phyloP scores from a whole-genome alignment of 306 rosid genomes.

The Cicer cuneatum region DNA sequence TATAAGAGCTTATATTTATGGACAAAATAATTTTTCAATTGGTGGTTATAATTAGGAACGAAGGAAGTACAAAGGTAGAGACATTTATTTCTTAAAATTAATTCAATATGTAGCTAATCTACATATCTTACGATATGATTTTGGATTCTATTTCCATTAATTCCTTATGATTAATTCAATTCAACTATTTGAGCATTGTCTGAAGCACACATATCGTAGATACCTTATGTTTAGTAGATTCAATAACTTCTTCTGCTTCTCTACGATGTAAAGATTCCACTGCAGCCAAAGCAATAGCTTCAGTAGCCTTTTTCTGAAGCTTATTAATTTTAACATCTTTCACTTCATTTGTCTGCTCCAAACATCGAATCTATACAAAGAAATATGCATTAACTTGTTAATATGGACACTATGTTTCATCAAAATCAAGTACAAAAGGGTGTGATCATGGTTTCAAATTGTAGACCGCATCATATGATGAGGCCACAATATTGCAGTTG shows the following conservation, averaged over 20 bases:
- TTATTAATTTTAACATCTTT: slow-evolving; percentile 63
- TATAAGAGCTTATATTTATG: too few species aligned
- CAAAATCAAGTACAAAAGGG: neutral
- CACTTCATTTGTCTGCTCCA: slow-evolving; percentile 59
- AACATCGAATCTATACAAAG: slow-evolving; percentile 60
- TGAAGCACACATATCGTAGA: slow-evolving; percentile 9
- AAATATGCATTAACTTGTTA: slow-evolving; percentile 30
- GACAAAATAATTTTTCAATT: too few species aligned
- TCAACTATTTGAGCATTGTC: neutral
- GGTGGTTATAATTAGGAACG: too few species aligned
- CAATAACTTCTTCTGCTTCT: slow-evolving; percentile 58
- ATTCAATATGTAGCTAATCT: neutral
- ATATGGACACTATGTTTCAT: neutral
- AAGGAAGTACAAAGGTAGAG: neutral
- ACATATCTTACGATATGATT: slow-evolving; percentile 1
- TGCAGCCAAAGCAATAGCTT: slow-evolving; percentile 54
- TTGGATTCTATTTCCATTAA: neutral
- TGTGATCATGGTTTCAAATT: too few species aligned
- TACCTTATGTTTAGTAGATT: slow-evolving; percentile 70
- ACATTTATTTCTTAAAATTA: neutral
- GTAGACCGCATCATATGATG: too few species aligned
- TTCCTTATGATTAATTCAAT: neutral
- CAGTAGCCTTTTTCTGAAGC: slow-evolving; percentile 55
- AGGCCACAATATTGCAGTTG: too few species aligned
- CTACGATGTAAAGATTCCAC: slow-evolving; percentile 62